Evolutionary conservation across 805 yeast species (phyloP).

Genomic region (Lachancea sp.): DNA sequence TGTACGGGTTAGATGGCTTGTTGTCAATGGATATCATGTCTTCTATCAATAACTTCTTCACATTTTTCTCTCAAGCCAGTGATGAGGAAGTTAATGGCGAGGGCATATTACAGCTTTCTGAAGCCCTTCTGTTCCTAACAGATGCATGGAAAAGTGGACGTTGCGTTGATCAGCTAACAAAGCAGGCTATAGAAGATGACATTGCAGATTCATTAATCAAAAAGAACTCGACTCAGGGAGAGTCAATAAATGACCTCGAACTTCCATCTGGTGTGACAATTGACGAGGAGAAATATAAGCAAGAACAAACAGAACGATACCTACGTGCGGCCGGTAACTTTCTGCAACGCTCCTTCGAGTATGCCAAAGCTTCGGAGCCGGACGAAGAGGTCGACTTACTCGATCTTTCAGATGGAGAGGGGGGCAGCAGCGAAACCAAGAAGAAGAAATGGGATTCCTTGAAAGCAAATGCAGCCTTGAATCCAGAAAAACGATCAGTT

Average conservation of each 20-base stretch:
- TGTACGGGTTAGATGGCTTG: conserved; percentile 63
- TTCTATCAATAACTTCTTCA: conserved; percentile 70
- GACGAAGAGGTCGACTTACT: conserved; percentile 35
- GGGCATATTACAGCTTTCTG: conserved; percentile 76
- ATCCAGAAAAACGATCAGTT: conserved; percentile 69
- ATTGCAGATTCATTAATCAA: conserved; percentile 55
- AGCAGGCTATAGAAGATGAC: conserved; percentile 54
- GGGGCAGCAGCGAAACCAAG: conserved; percentile 18
- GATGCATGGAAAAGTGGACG: conserved; percentile 78
- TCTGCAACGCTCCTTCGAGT: conserved; percentile 81
- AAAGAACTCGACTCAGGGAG: conserved; percentile 29
- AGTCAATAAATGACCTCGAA: conserved; percentile 35
- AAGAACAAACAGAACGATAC: conserved; percentile 70
- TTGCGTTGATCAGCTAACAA: conserved; percentile 58
- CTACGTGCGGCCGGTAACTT: conserved; percentile 82
- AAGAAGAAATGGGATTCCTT: conserved; percentile 31
- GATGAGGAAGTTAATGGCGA: conserved; percentile 66
- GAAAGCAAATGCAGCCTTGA: conserved; percentile 71
- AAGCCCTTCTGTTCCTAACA: conserved; percentile 76
- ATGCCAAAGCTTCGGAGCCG: conserved; percentile 66
- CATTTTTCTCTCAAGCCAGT: conserved; percentile 57
- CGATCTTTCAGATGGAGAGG: conserved; percentile 34
- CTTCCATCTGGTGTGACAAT: conserved; percentile 56
- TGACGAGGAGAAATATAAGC: conserved; percentile 55
- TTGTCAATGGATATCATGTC: conserved; percentile 71